These are phyloP conservation scores for Conidiobolus incongruus DNA, from an alignment of 371 early-diverging fungal genomes.

Conservation along the genomic window DNA sequence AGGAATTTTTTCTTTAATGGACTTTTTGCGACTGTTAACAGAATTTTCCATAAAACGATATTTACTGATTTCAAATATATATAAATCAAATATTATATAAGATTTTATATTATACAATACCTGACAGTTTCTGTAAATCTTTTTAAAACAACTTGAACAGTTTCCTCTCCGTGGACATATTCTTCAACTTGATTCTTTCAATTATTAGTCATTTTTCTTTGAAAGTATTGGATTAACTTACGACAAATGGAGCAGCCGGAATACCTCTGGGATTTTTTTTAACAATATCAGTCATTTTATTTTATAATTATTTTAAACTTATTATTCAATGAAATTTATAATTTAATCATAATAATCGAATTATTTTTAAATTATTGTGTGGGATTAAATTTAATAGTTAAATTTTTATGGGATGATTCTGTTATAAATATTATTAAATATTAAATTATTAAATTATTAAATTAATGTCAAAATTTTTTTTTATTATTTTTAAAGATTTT, in stretches of 20 bases:
- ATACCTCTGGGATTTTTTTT: slow-evolving; percentile 81
- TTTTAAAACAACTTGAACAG: slow-evolving; percentile 57
- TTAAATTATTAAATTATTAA: too few relatives aligned
- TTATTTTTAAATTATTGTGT: too few relatives aligned
- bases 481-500: too few relatives aligned
- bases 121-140: slow-evolving; percentile 83
- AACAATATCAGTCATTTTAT: slow-evolving; percentile 12
- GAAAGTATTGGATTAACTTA: slow-evolving; percentile 8
- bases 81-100: background rate
- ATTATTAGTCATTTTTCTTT: background rate
- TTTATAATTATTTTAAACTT: too few relatives aligned
- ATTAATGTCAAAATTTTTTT: too few relatives aligned
- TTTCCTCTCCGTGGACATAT: slow-evolving; percentile 40
- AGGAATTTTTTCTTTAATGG: slow-evolving; percentile 80
- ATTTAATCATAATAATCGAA: too few relatives aligned
- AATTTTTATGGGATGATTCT: too few relatives aligned
- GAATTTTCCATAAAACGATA: slow-evolving; percentile 92
- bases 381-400: too few relatives aligned
- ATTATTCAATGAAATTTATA: too few relatives aligned
- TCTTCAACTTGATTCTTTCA: slow-evolving; percentile 84
- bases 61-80: slow-evolving; percentile 32
- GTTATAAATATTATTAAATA: too few relatives aligned
- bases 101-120: slow-evolving; percentile 20
- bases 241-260: slow-evolving; percentile 88
- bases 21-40: slow-evolving; percentile 52